A percentile compares a stretch with the other conserved stretches of the same genome.
Conservation (phyloP, 495 filamentous ascomycete genomes). For the Thermothielavioides terrestris region DNA sequence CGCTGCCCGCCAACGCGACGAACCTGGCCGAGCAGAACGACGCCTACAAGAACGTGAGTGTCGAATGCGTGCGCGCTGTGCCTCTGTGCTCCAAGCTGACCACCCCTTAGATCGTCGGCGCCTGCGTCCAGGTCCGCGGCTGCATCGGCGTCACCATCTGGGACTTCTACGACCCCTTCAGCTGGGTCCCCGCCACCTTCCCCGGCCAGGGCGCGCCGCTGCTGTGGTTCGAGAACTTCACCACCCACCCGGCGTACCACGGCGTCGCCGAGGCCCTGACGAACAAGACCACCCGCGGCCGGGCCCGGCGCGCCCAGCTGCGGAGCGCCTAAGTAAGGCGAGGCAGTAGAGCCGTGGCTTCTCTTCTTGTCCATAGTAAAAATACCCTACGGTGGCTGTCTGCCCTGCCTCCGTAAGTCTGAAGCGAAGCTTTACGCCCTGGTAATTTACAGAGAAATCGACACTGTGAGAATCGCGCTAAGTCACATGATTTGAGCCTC, state of each 20-base stretch:
- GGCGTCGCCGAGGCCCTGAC: constrained; percentile 25
- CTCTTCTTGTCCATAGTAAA: too few species aligned
- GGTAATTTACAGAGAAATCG: too few species aligned
- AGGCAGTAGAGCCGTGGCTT: too few species aligned
- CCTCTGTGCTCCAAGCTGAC: constrained; percentile 1
- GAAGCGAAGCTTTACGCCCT: too few species aligned
- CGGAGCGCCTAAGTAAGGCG: neutral
- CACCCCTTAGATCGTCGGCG: constrained; percentile 29
- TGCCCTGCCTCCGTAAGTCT: too few species aligned
- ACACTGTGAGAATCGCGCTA: too few species aligned
- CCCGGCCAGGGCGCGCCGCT: constrained; percentile 43
- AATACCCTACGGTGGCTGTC: too few species aligned
- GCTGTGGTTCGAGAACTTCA: constrained; percentile 45
- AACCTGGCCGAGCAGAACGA: constrained; percentile 47
- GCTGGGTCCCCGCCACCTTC: constrained; percentile 52
- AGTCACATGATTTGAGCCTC: too few species aligned
- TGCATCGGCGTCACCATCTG: constrained; percentile 66
- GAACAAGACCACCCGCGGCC: constrained; percentile 16
- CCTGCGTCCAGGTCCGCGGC: constrained; percentile 47
- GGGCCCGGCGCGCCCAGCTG: neutral
- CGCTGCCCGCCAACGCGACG: constrained; percentile 32
- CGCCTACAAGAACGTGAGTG: constrained; percentile 42
- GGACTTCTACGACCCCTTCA: constrained; percentile 50
- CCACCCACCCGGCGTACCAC: constrained; percentile 49
- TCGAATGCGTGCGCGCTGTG: neutral